Evolutionary conservation across 129 eudicot species (phyloP).

Genomic region (Calendula officinalis): DNA sequence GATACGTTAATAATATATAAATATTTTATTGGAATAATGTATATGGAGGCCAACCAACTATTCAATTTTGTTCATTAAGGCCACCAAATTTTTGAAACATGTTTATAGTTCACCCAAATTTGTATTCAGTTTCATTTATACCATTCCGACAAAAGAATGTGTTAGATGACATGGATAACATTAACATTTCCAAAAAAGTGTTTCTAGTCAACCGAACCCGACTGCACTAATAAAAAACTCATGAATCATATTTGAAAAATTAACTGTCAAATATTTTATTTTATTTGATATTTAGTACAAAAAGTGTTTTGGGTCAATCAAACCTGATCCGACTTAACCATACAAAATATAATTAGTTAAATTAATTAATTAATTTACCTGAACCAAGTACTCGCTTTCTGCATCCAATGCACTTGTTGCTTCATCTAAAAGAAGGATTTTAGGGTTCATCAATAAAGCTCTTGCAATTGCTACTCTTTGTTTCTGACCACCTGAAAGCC

Average conservation of each 20-base stretch:
- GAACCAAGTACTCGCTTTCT: conserved; percentile 91
- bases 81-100: no score
- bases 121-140: no score
- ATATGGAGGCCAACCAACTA: no score
- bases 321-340: background rate
- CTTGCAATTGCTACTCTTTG: conserved; percentile 92
- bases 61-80: no score
- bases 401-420: conserved; percentile 95
- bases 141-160: no score
- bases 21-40: no score
- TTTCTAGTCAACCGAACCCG: background rate
- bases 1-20: no score
- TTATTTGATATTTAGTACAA: background rate
- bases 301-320: background rate
- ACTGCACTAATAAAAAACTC: no score
- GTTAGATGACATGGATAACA: no score
- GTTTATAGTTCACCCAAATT: no score
- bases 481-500: conserved; percentile 95
- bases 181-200: background rate
- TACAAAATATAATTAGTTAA: background rate
- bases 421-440: conserved; percentile 76
- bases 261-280: no score
- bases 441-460: conserved; percentile 84
- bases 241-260: no score
- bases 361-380: conserved; percentile 50